These are phyloP conservation scores for Venturia carpophila DNA, from an alignment of 2,329 filamentous ascomycete genomes.

Conservation along the genomic window DNA sequence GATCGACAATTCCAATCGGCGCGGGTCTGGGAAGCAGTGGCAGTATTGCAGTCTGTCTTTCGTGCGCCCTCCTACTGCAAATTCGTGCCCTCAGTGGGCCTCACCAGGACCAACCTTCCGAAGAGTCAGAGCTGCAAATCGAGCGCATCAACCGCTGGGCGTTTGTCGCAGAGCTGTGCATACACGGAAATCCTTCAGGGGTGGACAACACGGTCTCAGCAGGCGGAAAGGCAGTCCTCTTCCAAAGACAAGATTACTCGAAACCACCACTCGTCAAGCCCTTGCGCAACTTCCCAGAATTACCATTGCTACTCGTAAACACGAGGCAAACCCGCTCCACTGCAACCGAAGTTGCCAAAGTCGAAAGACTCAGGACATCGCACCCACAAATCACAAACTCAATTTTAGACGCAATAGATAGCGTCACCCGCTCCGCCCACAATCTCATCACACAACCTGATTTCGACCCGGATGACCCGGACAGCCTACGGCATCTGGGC, in stretches of 20 bases:
- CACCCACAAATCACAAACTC: conserved; percentile 71
- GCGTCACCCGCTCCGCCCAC: conserved; percentile 54
- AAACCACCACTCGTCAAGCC: conserved; percentile 70
- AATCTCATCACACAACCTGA: conserved; percentile 49
- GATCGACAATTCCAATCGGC: conserved; percentile 87
- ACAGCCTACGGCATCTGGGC: conserved; percentile 65
- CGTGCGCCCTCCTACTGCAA: conserved; percentile 76
- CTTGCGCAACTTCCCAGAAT: conserved; percentile 80
- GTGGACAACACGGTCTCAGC: conserved; percentile 95
- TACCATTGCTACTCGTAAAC: conserved; percentile 83
- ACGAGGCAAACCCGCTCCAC: conserved; percentile 85
- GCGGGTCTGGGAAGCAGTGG: conserved; percentile 88
- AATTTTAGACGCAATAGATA: conserved; percentile 80
- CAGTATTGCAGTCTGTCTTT: conserved; percentile 85
- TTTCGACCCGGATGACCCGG: conserved; percentile 58
- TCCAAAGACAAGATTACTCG: conserved; percentile 69
- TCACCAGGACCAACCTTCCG: conserved; percentile 79
- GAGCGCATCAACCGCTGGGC: conserved; percentile 97
- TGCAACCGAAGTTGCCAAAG: conserved; percentile 76
- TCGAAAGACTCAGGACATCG: conserved; percentile 59
- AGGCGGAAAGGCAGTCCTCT: conserved; percentile 89
- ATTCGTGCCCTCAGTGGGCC: conserved; percentile 82
- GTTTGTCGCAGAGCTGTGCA: conserved; percentile 93
- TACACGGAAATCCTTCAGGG: conserved; percentile 92
- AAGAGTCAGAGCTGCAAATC: conserved; percentile 82